Evolutionary conservation across 345 rosid genomes (phyloP), one percentile per base, ranked within the genome.

Genomic region (Leavenworthia alabamica): DNA sequence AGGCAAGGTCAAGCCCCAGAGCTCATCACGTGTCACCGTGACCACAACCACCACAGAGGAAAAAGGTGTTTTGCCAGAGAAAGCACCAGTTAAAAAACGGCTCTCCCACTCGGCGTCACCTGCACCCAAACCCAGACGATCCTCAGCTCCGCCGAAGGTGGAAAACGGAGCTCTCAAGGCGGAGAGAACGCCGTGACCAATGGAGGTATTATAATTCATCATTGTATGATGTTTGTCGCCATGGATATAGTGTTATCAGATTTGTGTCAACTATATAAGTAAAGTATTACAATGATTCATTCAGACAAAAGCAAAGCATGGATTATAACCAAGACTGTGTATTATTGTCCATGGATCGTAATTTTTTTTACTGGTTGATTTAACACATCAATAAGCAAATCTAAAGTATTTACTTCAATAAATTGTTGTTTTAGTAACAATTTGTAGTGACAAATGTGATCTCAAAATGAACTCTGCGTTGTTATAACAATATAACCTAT

Each of bases 31-130:
- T 0, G 47, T 11, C 2, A 2, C 67, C 0, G 19, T 22, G n/a
- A 33, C 70, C 56, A 8, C 43, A 55, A 36, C 58, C 80, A 77
- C 63, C 37, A 78, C 60, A 23, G 60, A 60, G 2, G 90, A 79
- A 49, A 70, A 67, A 35, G 83, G 80, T 24, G 78, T 77, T 12
- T 7, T 43, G 17, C 69, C 70, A 0, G 97, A 81, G 7, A 87
- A 81, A 53, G 80, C 69, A 9, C 35, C 79, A 24, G 77, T 75
- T 5, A 93, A 83, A 90, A 93, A 93, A 51, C 78, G 86, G 46
- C 83, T 92, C 13, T 78, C 96, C 19, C 80, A 73, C 62, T 83
- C 93, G 1, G 86, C 88, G 22, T 82, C 97, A 8, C 83, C 88
- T 57, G 81, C 87, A 28, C 89, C 94, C 50, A 81, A 68, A 68